Evolutionary conservation across 192 early-diverging fungal species (phyloP).

Genomic region (Linderina pennispora): DNA sequence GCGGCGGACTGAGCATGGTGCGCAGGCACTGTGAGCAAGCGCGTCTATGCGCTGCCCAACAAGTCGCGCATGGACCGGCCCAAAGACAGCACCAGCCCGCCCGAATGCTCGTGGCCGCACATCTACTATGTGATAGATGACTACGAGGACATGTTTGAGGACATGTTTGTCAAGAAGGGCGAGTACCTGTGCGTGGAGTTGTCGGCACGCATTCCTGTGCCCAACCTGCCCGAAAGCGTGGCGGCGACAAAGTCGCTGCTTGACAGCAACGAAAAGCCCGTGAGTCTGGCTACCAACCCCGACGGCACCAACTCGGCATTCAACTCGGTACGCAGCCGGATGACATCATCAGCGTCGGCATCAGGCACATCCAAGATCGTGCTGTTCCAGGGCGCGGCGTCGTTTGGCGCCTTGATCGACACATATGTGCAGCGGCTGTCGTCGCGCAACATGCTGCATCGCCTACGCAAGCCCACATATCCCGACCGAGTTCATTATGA

Average conservation of each 20-base stretch:
- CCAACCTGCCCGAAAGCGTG: conserved; percentile 16
- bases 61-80: conserved; percentile 84
- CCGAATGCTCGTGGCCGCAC: conserved; percentile 85
- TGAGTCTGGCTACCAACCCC: conserved; percentile 37
- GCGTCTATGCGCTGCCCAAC: conserved; percentile 83
- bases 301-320: conserved; percentile 14
- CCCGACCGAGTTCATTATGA: conserved; percentile 91
- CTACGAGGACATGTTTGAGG: conserved; percentile 84
- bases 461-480: conserved; percentile 55
- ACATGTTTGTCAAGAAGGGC: conserved; percentile 74
- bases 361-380: conserved; percentile 57
- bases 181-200: conserved; percentile 92
- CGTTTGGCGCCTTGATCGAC: conserved; percentile 74
- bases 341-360: conserved; percentile 45
- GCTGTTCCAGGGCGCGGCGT: conserved; percentile 90
- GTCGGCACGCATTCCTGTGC: conserved; percentile 64
- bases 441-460: conserved; percentile 56
- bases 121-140: conserved; percentile 93
- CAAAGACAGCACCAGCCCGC: conserved; percentile 69
- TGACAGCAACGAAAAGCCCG: conserved; percentile 28
- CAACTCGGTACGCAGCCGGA: conserved; percentile 44
- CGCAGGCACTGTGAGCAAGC: conserved; percentile 61
- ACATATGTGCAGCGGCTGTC: conserved; percentile 71
- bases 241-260: conserved; percentile 6
- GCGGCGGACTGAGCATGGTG: conserved; percentile 68